Evolutionary conservation across 352 stramenopile genomes (phyloP), one percentile per base, ranked within the genome.

Genomic region (Globisporangium sylvaticum): DNA sequence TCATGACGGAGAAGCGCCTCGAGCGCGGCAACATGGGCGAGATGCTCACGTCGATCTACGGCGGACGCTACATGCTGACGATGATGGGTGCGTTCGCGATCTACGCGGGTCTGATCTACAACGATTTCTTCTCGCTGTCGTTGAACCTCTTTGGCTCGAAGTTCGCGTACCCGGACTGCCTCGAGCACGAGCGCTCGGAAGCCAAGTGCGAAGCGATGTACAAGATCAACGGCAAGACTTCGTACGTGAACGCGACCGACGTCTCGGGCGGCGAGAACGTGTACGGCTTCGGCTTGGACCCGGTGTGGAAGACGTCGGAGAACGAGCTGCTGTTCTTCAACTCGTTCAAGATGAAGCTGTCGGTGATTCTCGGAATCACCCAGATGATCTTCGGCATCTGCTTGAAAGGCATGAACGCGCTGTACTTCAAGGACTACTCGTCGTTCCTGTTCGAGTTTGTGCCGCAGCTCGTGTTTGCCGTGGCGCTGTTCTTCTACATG

Each of bases 301-400:
- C 98, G 12, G 93, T 98, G 53, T 99, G 98, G 98, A 97, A 99
- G 70, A 96, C 98, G 57, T 92, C 96, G 31, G 84, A 89, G 24
- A 99, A 99, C 77, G 96, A 99, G 63, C 81, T 99, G 63, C 75
- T 99, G 18, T 99, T 99, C 73, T 99, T 99, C 80, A 99, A 99
- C 86, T 99, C 95, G 42, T 98, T 99, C 88, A 99, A 99, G 84
- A 99, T 99, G 98, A 99, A 99, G 83, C 88, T 99, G 24, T 97
- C 93, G 64, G 96, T 99, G 25, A 98, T 99, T 59, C 91, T 99
- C 59, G 98, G 97, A 50, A 98, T 99, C 62, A 82, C 96, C 58
- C 98, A 99, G 75, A 99, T 99, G 98, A 98, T 96, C 64, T 92
- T 98, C 25, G 98, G 98, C 72, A 98, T 99, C 37, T 79, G 91